phyloP scores from a whole-genome alignment of 2,329 filamentous ascomycete genomes.

The Fonsecaea monophora region DNA sequence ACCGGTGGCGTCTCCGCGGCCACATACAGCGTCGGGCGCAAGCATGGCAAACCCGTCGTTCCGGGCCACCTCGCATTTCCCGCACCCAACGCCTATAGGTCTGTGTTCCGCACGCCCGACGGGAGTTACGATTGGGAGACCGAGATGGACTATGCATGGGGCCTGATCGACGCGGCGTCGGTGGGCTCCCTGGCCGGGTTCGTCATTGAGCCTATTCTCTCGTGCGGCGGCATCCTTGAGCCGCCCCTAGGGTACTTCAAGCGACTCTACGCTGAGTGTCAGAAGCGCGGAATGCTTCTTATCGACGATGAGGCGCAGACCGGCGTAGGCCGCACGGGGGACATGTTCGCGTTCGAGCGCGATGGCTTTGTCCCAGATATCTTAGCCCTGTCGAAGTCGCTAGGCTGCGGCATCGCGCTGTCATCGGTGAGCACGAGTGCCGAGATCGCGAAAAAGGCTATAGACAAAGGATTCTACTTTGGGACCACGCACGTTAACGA shows the following conservation, averaged over 20 bases:
- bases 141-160: conserved; percentile 68
- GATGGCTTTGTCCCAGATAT: conserved; percentile 64
- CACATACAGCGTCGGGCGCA: conserved; percentile 61
- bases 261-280: conserved; percentile 61
- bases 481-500: conserved; percentile 70
- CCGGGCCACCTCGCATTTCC: conserved; percentile 45
- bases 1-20: conserved; percentile 61
- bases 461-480: conserved; percentile 62
- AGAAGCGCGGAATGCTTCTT: conserved; percentile 62
- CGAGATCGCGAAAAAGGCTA: conserved; percentile 58
- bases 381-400: conserved; percentile 65
- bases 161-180: conserved; percentile 64
- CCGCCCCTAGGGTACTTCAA: conserved; percentile 65
- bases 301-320: conserved; percentile 69
- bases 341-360: conserved; percentile 66
- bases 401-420: conserved; percentile 66
- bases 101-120: conserved; percentile 64
- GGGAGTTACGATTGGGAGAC: conserved; percentile 70
- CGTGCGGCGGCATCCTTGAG: conserved; percentile 65
- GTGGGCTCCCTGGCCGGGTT: conserved; percentile 68
- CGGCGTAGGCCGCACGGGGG: conserved; percentile 61
- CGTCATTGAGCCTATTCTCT: conserved; percentile 67
- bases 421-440: conserved; percentile 63
- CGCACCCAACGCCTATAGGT: conserved; percentile 66
- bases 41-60: conserved; percentile 51